A percentile compares a stretch with the other conserved stretches of the same genome.
These are phyloP conservation scores for Dalechampia spathulata DNA, from an alignment of 441 rosid species.

Conservation along the genomic window DNA sequence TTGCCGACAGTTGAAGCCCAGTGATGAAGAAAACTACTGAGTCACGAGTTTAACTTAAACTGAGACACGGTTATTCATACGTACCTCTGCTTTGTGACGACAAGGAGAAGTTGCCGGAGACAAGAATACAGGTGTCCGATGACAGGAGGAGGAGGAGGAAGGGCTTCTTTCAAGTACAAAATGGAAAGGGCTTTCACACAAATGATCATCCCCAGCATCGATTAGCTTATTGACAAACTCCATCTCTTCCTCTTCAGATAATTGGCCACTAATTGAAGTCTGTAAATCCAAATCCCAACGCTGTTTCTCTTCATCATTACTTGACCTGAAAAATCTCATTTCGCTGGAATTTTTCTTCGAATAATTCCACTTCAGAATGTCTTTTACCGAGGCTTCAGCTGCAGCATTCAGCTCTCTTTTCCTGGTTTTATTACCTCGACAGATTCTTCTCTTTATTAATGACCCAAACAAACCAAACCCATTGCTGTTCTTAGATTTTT, in stretches of 20 bases:
- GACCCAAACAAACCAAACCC: constrained; percentile 57
- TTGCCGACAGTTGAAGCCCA: constrained; percentile 35
- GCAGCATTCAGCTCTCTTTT: constrained; percentile 17
- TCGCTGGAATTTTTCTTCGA: constrained; percentile 27
- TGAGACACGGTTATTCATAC: constrained; percentile 22
- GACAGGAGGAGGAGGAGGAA: constrained; percentile 39
- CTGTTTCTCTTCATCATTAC: constrained; percentile 37
- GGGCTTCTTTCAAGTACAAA: constrained; percentile 50
- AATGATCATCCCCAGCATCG: too few species aligned
- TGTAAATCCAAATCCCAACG: constrained; percentile 57
- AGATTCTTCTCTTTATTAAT: too few species aligned
- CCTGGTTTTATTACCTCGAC: constrained; percentile 45
- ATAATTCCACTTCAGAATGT: constrained; percentile 39
- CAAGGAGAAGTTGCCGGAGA: constrained; percentile 59
- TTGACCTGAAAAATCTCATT: constrained; percentile 65
- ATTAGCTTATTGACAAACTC: constrained; percentile 15
- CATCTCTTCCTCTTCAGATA: constrained; percentile 31
- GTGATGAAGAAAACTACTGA: too few species aligned
- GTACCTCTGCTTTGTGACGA: constrained; percentile 46
- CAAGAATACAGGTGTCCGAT: constrained; percentile 53
- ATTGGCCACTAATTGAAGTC: constrained; percentile 44
- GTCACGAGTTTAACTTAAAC: too few species aligned
- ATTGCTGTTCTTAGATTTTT: constrained; percentile 25
- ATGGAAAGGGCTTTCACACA: constrained; percentile 71
- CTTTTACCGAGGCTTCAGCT: constrained; percentile 36